Conservation (phyloP, 2,329 filamentous ascomycete genomes). For the Emericellopsis cladophorae region DNA sequence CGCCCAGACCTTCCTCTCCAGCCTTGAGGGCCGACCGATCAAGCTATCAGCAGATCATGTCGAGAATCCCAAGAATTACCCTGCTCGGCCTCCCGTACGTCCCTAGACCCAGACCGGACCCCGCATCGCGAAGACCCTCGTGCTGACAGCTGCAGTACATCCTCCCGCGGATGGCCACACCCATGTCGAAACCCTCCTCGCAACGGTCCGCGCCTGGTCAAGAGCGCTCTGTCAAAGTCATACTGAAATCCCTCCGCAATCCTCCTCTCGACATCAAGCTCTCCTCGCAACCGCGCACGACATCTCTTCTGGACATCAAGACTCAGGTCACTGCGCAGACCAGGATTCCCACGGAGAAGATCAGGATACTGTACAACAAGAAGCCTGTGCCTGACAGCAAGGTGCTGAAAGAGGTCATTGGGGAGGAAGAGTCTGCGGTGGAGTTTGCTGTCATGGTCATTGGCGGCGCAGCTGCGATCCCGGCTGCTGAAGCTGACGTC, state of each 20-base stretch:
- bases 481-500: conserved; percentile 23
- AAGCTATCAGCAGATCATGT: conserved; percentile 86
- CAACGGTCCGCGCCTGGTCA: conserved; percentile 33
- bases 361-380: conserved; percentile 77
- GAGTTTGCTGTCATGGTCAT: conserved; percentile 87
- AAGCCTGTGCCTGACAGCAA: conserved; percentile 74
- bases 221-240: conserved; percentile 42
- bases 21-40: conserved; percentile 63
- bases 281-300: conserved; percentile 47
- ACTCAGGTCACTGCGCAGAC: conserved; percentile 50
- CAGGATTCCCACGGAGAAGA: conserved; percentile 57
- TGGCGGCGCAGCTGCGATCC: conserved; percentile 45
- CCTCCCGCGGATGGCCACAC: conserved; percentile 53
- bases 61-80: conserved; percentile 71
- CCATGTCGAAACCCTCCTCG: conserved; percentile 35
- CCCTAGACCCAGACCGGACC: background rate
- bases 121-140: conserved; percentile 4
- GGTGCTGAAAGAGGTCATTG: conserved; percentile 60
- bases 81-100: conserved; percentile 60
- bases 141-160: conserved; percentile 41
- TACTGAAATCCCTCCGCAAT: conserved; percentile 67
- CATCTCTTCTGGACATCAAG: conserved; percentile 72
- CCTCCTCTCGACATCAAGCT: conserved; percentile 58
- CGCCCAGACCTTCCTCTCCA: conserved; percentile 69
- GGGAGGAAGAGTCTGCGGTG: conserved; percentile 33